Conservation (phyloP, 2,329 filamentous ascomycete species). For the Decorospora gaudefroyi region DNA sequence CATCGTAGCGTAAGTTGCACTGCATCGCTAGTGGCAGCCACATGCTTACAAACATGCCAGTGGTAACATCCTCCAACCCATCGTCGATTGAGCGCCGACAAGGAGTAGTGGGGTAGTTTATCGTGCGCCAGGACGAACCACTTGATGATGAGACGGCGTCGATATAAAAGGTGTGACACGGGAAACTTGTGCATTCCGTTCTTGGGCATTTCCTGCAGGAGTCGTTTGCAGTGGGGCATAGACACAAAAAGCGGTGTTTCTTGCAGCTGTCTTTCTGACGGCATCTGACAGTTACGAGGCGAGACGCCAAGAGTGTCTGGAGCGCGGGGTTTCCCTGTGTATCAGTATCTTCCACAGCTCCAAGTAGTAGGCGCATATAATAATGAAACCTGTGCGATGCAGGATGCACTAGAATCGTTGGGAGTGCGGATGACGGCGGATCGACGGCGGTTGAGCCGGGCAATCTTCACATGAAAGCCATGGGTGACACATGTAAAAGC, state of each 20-base stretch:
- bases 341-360: slow-evolving; percentile 22
- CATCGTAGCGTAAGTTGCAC: slow-evolving; percentile 49
- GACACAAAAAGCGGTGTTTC: slow-evolving; percentile 28
- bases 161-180: slow-evolving; percentile 21
- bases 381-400: slow-evolving; percentile 30
- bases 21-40: not conserved
- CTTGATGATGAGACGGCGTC: slow-evolving; percentile 23
- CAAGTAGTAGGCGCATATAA: slow-evolving; percentile 29
- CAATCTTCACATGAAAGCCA: slow-evolving; percentile 39
- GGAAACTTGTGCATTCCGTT: slow-evolving; percentile 34
- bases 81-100: slow-evolving; percentile 30
- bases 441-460: slow-evolving; percentile 21
- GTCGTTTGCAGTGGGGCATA: slow-evolving; percentile 35
- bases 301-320: slow-evolving; percentile 20
- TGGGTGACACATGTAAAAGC: slow-evolving; percentile 15
- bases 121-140: slow-evolving; percentile 13
- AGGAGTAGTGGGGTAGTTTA: slow-evolving; percentile 5
- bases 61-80: slow-evolving; percentile 48
- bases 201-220: slow-evolving; percentile 41
- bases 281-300: slow-evolving; percentile 18
- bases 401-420: slow-evolving; percentile 21
- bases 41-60: slow-evolving; percentile 33
- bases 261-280: slow-evolving; percentile 23
- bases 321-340: slow-evolving; percentile 18
- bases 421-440: slow-evolving; percentile 19